Percentiles rank a stretch among this genome's conserved stretches.
These are phyloP conservation scores for Trichoderma sp. DNA, from an alignment of 2,329 filamentous ascomycete genomes.

Conservation along the genomic window DNA sequence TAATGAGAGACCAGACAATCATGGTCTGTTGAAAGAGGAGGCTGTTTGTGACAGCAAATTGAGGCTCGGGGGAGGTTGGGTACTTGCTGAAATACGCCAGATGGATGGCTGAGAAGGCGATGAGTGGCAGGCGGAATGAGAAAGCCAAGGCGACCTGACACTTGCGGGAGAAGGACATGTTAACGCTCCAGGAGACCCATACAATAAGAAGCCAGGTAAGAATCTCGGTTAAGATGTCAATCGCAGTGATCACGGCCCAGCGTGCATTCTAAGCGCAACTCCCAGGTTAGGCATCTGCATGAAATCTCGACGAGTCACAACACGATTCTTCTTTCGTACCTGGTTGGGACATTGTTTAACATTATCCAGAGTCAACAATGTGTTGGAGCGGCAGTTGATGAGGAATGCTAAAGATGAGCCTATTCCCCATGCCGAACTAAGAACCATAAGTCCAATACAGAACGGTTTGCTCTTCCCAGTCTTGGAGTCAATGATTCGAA, in stretches of 20 bases:
- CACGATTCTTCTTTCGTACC: not conserved
- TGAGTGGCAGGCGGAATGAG: not conserved
- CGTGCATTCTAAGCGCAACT: not conserved
- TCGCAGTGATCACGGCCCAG: not conserved
- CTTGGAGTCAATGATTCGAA: not conserved
- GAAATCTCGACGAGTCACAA: not conserved
- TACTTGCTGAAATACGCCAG: not conserved
- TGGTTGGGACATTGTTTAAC: not conserved
- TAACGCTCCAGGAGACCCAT: not conserved
- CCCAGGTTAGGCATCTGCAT: not conserved
- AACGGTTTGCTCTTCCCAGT: not conserved
- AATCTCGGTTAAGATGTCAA: not conserved
- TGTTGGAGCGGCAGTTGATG: not conserved
- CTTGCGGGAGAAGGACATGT: not conserved
- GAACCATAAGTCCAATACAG: not conserved
- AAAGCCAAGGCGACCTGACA: not conserved
- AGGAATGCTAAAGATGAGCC: not conserved
- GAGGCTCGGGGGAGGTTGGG: not conserved
- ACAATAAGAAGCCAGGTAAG: not conserved
- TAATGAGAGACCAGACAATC: not conserved
- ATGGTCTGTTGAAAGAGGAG: not conserved
- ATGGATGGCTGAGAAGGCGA: not conserved
- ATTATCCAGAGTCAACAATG: not conserved
- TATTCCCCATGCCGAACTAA: not conserved
- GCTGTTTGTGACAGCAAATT: not conserved